A percentile compares a stretch with the other conserved stretches of the same genome.
phyloP scores from a whole-genome alignment of 1,284 basidiomycete genomes.

The Omphalotus olearius region DNA sequence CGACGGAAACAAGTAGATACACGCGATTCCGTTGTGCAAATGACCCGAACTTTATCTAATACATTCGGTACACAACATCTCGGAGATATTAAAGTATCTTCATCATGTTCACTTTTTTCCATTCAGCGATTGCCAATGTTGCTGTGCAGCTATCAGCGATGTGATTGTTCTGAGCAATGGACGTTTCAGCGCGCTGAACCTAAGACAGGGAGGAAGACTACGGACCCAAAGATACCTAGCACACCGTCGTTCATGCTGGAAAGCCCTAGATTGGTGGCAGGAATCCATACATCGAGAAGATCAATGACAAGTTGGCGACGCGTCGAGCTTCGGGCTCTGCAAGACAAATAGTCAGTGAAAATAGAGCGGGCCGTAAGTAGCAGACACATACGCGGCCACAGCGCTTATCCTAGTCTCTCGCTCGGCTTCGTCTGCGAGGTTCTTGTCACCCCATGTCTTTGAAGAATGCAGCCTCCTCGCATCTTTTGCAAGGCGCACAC shows the following conservation, averaged over 20 bases:
- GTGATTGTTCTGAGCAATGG: slow-evolving; percentile 44
- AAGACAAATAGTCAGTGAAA: slow-evolving; percentile 8
- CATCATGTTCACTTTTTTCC: slow-evolving; percentile 33
- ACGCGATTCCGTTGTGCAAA: too few relatives aligned
- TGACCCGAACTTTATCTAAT: too few relatives aligned
- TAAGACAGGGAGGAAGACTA: slow-evolving; percentile 9
- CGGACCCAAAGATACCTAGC: slow-evolving; percentile 79
- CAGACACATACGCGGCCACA: slow-evolving; percentile 47
- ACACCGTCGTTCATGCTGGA: slow-evolving; percentile 84
- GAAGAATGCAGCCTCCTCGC: slow-evolving; percentile 44
- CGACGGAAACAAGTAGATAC: slow-evolving; percentile 13
- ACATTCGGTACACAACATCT: too few relatives aligned
- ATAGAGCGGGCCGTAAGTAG: background rate
- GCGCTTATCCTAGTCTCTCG: slow-evolving; percentile 58
- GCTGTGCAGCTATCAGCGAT: slow-evolving; percentile 50
- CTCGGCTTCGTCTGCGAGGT: slow-evolving; percentile 63
- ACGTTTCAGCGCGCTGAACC: slow-evolving; percentile 2
- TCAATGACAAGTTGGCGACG: slow-evolving; percentile 82
- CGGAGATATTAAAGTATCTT: too few relatives aligned
- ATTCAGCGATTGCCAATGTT: slow-evolving; percentile 52
- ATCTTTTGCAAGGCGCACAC: slow-evolving; percentile 56
- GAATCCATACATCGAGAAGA: slow-evolving; percentile 83
- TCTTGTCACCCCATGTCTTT: slow-evolving; percentile 49
- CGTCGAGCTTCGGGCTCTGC: slow-evolving; percentile 62
- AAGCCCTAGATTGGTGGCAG: slow-evolving; percentile 79